Percentiles rank a stretch among this genome's conserved stretches.
Evolutionary conservation across 179 eudicot species (phyloP).

Genomic region (Carnegiea gigantea): DNA sequence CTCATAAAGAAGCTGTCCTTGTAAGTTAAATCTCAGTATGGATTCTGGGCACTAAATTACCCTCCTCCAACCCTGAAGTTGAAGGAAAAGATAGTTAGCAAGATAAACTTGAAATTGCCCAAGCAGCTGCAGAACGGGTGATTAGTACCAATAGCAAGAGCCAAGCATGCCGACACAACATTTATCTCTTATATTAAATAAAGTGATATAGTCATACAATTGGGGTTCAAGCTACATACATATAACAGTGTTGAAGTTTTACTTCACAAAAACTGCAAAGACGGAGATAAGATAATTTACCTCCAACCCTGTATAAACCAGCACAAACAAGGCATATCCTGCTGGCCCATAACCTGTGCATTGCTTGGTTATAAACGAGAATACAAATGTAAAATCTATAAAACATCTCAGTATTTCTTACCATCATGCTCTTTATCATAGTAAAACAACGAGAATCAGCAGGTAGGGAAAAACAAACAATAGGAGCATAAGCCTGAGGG

Average conservation of each 20-base stretch:
- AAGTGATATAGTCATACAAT: background rate
- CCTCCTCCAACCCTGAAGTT: background rate
- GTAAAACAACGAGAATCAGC: background rate
- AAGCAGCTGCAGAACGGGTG: background rate
- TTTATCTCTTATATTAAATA: background rate
- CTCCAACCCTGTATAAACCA: constrained; percentile 96
- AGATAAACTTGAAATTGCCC: background rate
- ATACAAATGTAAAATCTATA: background rate
- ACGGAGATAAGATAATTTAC: constrained; percentile 40
- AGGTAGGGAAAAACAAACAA: background rate
- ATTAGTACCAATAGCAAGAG: too few relatives aligned
- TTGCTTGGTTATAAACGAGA: background rate
- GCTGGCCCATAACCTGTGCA: constrained; percentile 92
- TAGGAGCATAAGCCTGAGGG: background rate
- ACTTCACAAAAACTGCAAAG: background rate
- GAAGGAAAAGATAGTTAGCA: background rate
- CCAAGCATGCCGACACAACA: constrained; percentile 2
- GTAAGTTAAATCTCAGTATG: background rate
- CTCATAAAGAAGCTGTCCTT: background rate
- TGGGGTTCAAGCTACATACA: background rate
- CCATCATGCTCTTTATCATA: background rate
- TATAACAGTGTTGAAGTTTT: too few relatives aligned
- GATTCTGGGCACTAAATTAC: background rate
- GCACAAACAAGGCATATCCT: constrained; percentile 91
- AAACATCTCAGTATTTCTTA: background rate